phyloP scores from a whole-genome alignment of 2,329 filamentous ascomycete species.

The Paracoccidioides lutzii region DNA sequence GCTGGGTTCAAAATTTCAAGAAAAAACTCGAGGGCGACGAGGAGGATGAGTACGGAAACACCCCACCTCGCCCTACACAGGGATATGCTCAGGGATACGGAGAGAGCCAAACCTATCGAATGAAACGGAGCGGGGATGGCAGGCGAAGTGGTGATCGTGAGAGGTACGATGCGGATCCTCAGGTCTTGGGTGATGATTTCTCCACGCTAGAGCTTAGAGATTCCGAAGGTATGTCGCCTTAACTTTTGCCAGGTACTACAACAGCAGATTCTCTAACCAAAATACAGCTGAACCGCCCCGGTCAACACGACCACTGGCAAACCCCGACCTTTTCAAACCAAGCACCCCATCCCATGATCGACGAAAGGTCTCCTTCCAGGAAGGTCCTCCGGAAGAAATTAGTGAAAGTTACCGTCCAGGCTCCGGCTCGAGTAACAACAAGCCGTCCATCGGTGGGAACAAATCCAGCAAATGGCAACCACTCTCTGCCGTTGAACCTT shows the following conservation, averaged over 20 bases:
- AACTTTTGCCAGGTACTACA: background rate
- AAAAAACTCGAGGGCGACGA: constrained; percentile 85
- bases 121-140: constrained; percentile 49
- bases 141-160: constrained; percentile 76
- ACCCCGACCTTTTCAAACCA: constrained; percentile 69
- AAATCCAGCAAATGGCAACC: constrained; percentile 97
- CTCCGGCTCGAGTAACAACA: constrained; percentile 41
- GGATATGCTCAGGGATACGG: constrained; percentile 24
- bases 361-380: constrained; percentile 46
- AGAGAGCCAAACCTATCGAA: constrained; percentile 32
- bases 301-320: constrained; percentile 54
- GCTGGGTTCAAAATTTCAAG: constrained; percentile 80
- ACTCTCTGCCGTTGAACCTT: constrained; percentile 70
- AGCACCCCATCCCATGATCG: constrained; percentile 42
- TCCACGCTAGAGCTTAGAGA: constrained; percentile 50
- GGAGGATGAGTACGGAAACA: constrained; percentile 31
- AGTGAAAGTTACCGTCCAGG: constrained; percentile 57
- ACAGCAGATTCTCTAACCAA: background rate
- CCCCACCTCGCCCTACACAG: constrained; percentile 17
- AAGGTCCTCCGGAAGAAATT: constrained; percentile 65
- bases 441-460: constrained; percentile 25
- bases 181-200: constrained; percentile 84
- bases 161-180: constrained; percentile 87
- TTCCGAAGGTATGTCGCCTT: constrained; percentile 38
- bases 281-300: constrained; percentile 39